Evolutionary conservation across 78 protist genomes (phyloP).

Genomic region (Dictyostelium citrinum): DNA sequence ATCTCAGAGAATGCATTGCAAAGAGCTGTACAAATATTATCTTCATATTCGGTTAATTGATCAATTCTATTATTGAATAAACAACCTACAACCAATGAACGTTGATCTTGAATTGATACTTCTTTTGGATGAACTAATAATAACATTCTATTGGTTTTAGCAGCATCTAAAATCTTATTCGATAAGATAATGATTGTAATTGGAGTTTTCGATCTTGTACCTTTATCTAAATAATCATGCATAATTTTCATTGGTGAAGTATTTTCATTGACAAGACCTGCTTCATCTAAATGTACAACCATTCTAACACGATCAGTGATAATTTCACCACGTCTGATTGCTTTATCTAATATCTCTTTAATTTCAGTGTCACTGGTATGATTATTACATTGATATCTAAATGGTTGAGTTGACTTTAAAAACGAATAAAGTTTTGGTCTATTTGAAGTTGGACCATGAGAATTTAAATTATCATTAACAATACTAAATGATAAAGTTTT

Average conservation of each 20-base stretch:
- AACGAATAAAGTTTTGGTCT: background rate
- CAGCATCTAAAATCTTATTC: slow-evolving; percentile 61
- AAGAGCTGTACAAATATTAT: background rate
- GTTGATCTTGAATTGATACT: slow-evolving; percentile 10
- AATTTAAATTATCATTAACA: slow-evolving; percentile 28
- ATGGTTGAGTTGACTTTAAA: slow-evolving; percentile 17
- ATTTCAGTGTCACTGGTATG: slow-evolving; percentile 67
- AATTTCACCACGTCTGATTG: slow-evolving; percentile 36
- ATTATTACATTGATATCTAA: slow-evolving; percentile 51
- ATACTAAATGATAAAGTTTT: slow-evolving; percentile 47
- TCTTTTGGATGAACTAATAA: slow-evolving; percentile 44
- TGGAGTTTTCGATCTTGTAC: background rate
- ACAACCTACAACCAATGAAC: slow-evolving; percentile 26
- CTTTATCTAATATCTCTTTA: background rate
- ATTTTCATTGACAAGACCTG: slow-evolving; percentile 56
- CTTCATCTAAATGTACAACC: slow-evolving; percentile 48
- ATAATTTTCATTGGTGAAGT: slow-evolving; percentile 69
- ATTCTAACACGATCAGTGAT: background rate
- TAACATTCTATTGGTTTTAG: slow-evolving; percentile 63
- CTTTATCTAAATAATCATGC: slow-evolving; percentile 70
- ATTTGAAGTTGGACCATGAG: background rate
- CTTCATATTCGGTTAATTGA: background rate
- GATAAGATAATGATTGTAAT: slow-evolving; percentile 38
- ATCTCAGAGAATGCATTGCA: background rate
- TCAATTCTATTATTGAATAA: background rate